Base-by-base conservation (phyloP, 2,329 filamentous ascomycete genomes). In the Fusarium multiceps region DNA sequence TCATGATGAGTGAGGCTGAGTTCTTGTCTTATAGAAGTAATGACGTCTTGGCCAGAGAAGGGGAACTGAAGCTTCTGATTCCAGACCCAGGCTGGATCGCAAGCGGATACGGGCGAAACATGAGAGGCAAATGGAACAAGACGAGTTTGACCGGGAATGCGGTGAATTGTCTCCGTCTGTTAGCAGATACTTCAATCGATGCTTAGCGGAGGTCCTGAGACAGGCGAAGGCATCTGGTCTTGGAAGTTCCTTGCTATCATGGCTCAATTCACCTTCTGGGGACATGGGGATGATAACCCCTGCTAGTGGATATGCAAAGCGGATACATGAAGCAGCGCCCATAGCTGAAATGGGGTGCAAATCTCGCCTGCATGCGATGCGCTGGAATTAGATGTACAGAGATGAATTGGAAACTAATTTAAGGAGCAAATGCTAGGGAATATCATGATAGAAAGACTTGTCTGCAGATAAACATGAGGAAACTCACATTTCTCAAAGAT, bases 341-440 rank as follows among this genome's bases (percentile, higher is more conserved):
- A 62, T 50, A 70, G 66, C 66, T 66, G 65, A 68, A 65, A 65
- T 53, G 49, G 58, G 69, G 59, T 66, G 63, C 58, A 69, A 75
- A 75, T 75, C 66, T 75, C 71, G 73, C 63, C 68, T 71, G 60
- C 34, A 63, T 65, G 69, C 54, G 68, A 63, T 55, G 62, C 25
- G 65, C 73, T 74, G 62, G 64, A 72, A 72, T 72, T 66, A 55
- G 59, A 61, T 46, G 53, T 61, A 46, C 48, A 61, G 58, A 50
- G 27, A 46, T 56, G 53, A 54, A 53, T 25, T 53, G 37, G 57
- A 59, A 51, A 43, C 67, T 64, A 60, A 71, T 55, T 59, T 68
- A 37, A 57, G 58, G 45, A 46, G 48, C 27, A 50, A 49, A 42
- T 58, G 43, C 25, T 32, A 50, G 48, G 41, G 12, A 41, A 37